phyloP scores from a whole-genome alignment of 2,329 filamentous ascomycete genomes.

The Incumbomyces lentus region DNA sequence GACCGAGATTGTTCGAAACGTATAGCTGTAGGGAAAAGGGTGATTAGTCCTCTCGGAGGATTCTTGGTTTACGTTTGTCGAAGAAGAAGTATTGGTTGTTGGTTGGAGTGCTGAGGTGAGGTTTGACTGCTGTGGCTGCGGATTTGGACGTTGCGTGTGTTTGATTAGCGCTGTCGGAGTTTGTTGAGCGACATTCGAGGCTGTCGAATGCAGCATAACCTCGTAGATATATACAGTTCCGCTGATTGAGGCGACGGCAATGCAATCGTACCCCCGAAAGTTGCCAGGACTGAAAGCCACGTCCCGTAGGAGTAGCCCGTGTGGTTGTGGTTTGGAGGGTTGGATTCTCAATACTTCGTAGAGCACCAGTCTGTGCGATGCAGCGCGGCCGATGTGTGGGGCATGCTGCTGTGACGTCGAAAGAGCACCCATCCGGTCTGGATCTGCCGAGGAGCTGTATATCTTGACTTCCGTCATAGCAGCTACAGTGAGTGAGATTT shows the following conservation, averaged over 20 bases:
- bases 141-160: not conserved
- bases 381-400: conserved; percentile 19
- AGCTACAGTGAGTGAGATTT: conserved; percentile 71
- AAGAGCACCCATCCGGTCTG: conserved; percentile 39
- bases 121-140: conserved; percentile 17
- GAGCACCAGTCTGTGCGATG: conserved; percentile 56
- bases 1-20: conserved; percentile 4
- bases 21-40: conserved; percentile 13
- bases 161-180: not conserved
- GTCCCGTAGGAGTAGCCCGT: conserved; percentile 6
- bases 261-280: conserved; percentile 76
- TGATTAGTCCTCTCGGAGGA: conserved; percentile 7
- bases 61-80: not conserved
- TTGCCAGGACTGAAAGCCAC: conserved; percentile 73
- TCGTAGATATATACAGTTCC: conserved; percentile 84
- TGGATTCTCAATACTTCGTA: conserved; percentile 70
- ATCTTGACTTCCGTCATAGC: conserved; percentile 75
- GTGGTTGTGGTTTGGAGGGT: conserved; percentile 27
- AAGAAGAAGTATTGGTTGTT: not conserved
- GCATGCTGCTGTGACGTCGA: not conserved
- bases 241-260: conserved; percentile 89
- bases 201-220: not conserved
- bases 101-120: conserved; percentile 17
- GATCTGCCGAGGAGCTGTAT: conserved; percentile 62
- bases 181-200: not conserved